phyloP scores from a whole-genome alignment of 2,329 filamentous ascomycete species.

The Blastomyces silverae region DNA sequence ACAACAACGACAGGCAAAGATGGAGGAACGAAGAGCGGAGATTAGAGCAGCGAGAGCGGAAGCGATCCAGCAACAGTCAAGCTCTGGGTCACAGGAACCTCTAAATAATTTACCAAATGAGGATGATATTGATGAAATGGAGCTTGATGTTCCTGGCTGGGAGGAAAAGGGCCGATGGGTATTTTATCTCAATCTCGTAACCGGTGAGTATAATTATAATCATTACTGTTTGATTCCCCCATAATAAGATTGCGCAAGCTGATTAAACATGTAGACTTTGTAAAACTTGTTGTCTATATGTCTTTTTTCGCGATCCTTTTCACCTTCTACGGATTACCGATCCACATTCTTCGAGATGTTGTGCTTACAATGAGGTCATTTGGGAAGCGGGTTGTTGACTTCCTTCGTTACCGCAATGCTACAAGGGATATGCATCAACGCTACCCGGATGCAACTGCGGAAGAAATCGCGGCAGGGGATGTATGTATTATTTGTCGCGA shows the following conservation, averaged over 20 bases:
- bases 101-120: slow-evolving; percentile 52
- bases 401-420: slow-evolving; percentile 82
- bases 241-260: slow-evolving; percentile 2
- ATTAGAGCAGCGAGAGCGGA: slow-evolving; percentile 51
- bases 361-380: slow-evolving; percentile 93
- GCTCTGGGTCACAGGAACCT: slow-evolving; percentile 34
- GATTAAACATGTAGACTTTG: slow-evolving; percentile 56
- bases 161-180: slow-evolving; percentile 92
- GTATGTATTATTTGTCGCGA: slow-evolving; percentile 98
- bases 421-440: slow-evolving; percentile 86
- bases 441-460: slow-evolving; percentile 82
- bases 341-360: slow-evolving; percentile 92
- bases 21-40: slow-evolving; percentile 62
- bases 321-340: slow-evolving; percentile 88
- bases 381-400: slow-evolving; percentile 77
- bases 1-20: slow-evolving; percentile 62
- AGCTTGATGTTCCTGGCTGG: slow-evolving; percentile 93
- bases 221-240: not conserved
- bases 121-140: slow-evolving; percentile 81
- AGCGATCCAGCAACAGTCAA: slow-evolving; percentile 37
- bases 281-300: slow-evolving; percentile 83
- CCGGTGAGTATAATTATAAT: slow-evolving; percentile 51
- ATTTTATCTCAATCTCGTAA: slow-evolving; percentile 76
- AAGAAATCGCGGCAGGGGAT: slow-evolving; percentile 78
- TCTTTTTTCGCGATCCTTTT: slow-evolving; percentile 91